Evolutionary conservation across 1,139 yeast species (phyloP), one percentile per base, ranked within the genome.

Genomic region (Casaregolazyma suthepensis): DNA sequence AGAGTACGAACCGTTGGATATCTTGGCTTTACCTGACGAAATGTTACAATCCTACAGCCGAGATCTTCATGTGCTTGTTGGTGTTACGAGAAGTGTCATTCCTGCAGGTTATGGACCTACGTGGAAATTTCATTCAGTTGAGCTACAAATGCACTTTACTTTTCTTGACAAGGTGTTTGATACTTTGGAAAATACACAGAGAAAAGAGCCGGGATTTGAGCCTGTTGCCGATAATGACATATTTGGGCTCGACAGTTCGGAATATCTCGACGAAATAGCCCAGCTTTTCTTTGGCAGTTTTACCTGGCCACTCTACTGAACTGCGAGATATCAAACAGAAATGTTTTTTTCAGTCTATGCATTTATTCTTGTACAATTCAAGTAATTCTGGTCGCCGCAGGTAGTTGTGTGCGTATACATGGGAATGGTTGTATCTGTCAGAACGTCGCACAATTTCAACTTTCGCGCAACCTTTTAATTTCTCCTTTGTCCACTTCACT

Each of bases 1-100:
- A 20, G 40, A 35, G 13, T n/a, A 23, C n/a, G 17, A 17, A 13
- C 48, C 48, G 23, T 22, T 29, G 19, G 22, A 45, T 23, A 10
- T 45, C 6, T 45, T 45, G 22, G 37, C 20, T 20, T 22, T 45
- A 18, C 48, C 48, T 4, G 48, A 35, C 9, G 22, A 45, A 26
- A 15, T 31, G 20, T 17, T 45, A 22, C 19, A 45, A 15, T 20
- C 48, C 18, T 29, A 31, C 18, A 15, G 19, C 13, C 10, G 19
- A n/a, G 48, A 45, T 22, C 19, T 26, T 13, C 13, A 45, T 9
- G 19, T 45, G 5, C 19, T 45, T 35, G 15, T 35, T 2, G 15
- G 9, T 35, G 40, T 7, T 35, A 35, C 40, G 17, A 35, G 40
- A 35, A 35, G 17, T 13, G 3, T 35, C 13, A 35, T 35, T 13